Base-by-base conservation (phyloP, 1,284 basidiomycete genomes). In the Malassezia arunalokei region DNA sequence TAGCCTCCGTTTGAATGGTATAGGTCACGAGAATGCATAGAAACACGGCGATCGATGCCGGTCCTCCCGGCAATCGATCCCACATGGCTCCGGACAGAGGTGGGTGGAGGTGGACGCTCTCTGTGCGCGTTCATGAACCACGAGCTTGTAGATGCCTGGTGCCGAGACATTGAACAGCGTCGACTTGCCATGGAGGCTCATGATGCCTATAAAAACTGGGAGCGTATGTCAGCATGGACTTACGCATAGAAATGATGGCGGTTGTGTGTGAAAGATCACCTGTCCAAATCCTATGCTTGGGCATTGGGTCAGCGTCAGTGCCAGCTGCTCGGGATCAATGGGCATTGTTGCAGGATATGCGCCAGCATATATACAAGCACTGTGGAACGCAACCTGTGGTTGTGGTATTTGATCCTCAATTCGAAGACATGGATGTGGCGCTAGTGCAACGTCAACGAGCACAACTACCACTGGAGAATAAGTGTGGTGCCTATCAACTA, bases 1-100 rank as follows among this genome's bases (percentile, higher is more conserved):
- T 70, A 14, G 61, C 64, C 48, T 73, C 71, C 27, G 71, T 73
- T 51, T 73, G 71, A 2, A 64, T 40, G 0, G 71, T 73, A 33
- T 68, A 73, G 12, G 71, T 62, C 3, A 64, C 41, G 1, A 73
- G 59, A 28, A 60, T 62, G 42, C 65, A 49, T 1, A 53, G 41
- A 38, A 73, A 73, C 11, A 65, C 70, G 27, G 41, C 52, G 28
- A 68, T 46, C 3, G 70, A 65, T 24, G 40, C 29, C n/a, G 41
- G 46, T 4, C 51, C 51, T 14, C 51, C 51, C 5, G 51, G 51
- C 45, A 54, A 41, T 20, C 46, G 40, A 11, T 20, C 14, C 8
- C 46, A 27, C 35, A 54, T 48, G 29, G 41, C 27, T 24, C 20
- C 4, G 20, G 20, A 24, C 20, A 24, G 20, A 24, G 20, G 20